Evolutionary conservation across 495 filamentous ascomycete species (phyloP), one percentile per base, ranked within the genome.

Genomic region (Glonium stellatum): DNA sequence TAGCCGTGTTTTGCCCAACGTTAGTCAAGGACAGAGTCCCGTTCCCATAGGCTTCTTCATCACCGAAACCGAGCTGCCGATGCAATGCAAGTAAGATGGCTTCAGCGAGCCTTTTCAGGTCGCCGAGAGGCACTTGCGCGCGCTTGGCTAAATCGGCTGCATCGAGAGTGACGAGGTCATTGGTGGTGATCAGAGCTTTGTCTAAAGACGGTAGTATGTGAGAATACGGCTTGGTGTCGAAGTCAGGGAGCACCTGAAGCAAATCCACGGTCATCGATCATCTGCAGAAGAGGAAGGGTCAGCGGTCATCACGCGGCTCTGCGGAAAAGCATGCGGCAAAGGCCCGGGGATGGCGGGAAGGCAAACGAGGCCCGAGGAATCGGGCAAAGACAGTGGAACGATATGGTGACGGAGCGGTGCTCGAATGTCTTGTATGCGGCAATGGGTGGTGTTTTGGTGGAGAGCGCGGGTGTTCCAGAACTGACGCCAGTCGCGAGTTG

Each of bases 161-260:
- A 71, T 96, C 87, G 63, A 95, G 84, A 1, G 88, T 88, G 66
- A 98, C 79, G 37, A 98, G 84, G 69, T 98, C 93, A 62, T 84
- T 85, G 23, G 85, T 88, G 5, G 87, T 89, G 68, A 97, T 77
- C 31, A 76, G 71, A 69, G 82, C 78, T 69, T 82, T 82, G 72
- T 97, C 92, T 37, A 97, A 78, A 1, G 85, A 84, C 1, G 89
- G 86, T 23, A 97, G 75, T 18, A 97, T 85, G 67, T 86, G 83
- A 5, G 84, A 77, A 71, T 84, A 90, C 21, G 77, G 71, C 67
- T 81, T 80, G 58, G 82, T 83, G 63, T 81, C 75, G 75, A 96
- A 95, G 73, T 80, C 76, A 65, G 93, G 93, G 54, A 96, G 84
- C 70, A 92, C 81, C 70, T 81, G 78, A 69, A 85, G 77, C 62